Evolutionary conservation across 441 rosid genomes (phyloP), one percentile per base, ranked within the genome.

Genomic region (Metrosideros polymorpha): DNA sequence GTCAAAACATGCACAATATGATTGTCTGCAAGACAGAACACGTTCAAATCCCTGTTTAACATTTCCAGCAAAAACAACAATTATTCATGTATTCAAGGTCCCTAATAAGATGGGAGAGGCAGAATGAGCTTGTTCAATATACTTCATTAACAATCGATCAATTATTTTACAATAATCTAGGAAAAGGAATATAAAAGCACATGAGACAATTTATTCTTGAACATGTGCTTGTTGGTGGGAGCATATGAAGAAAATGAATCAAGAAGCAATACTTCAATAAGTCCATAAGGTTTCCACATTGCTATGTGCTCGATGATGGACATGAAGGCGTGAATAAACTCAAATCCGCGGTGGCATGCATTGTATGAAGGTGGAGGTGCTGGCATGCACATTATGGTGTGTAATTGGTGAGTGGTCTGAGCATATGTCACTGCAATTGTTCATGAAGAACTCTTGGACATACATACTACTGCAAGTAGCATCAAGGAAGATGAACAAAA

Each of bases 1-100:
- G 98, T 95, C 90, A 96, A 93, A 91, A 96, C 95, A 75, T 91
- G 94, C 84, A 95, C 87, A 53, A 85, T 87, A 88, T 95, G 97
- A 84, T 92, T 93, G 83, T 94, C 99, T 96, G 98, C 92, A 89
- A 25, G 39, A 24, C 30, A 77, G 32, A 30, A 53, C 6, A n/a
- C 51, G 50, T 61, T 27, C 39, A 85, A 27, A 59, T 54, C 56
- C 52, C 32, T 17, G 52, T 18, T 82, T 86, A 82, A 47, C 3
- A 55, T 71, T 35, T 76, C 35, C 55, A 19, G 7, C 43, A 24
- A 27, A 32, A 52, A 30, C 66, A 82, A 51, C 55, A 56, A 49
- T 79, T 6, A 56, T 43, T 55, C 29, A 43, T 43, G 47, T 22
- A 71, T 12, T 71, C 9, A 71, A 71, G 0, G n/a, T 71, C n/a